A percentile compares a stretch with the other conserved stretches of the same genome.
These are phyloP conservation scores for Ceratocystis albifundus DNA, from an alignment of 2,329 filamentous ascomycete genomes.

Conservation along the genomic window DNA sequence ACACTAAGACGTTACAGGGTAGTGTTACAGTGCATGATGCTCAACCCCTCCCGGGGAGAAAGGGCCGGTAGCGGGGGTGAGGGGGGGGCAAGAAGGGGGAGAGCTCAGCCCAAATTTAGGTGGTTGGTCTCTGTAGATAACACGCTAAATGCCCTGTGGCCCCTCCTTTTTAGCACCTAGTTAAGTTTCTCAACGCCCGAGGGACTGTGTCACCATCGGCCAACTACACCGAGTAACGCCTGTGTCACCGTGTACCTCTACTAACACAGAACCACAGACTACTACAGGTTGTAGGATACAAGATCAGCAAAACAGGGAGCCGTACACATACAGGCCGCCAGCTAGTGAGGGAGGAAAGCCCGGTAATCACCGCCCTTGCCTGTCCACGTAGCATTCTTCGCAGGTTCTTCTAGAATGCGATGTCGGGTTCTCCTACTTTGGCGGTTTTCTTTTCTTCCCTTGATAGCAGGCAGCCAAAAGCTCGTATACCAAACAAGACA, in stretches of 20 bases:
- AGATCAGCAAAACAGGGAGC: background rate
- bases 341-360: background rate
- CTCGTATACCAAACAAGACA: slow-evolving; percentile 8
- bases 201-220: slow-evolving; percentile 8
- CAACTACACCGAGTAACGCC: slow-evolving; percentile 2
- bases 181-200: background rate
- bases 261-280: background rate
- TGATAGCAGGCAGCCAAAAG: background rate
- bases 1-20: background rate
- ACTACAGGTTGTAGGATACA: background rate
- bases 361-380: background rate
- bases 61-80: background rate
- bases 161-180: background rate
- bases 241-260: background rate
- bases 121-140: background rate
- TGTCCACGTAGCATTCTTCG: background rate
- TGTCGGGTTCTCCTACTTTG: background rate
- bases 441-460: background rate
- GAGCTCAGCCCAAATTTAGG: background rate
- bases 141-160: background rate
- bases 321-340: background rate
- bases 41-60: background rate
- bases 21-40: slow-evolving; percentile 3
- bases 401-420: background rate
- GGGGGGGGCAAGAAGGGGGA: background rate